Conservation (phyloP, 441 rosid genomes). For the Sinapis alba region DNA sequence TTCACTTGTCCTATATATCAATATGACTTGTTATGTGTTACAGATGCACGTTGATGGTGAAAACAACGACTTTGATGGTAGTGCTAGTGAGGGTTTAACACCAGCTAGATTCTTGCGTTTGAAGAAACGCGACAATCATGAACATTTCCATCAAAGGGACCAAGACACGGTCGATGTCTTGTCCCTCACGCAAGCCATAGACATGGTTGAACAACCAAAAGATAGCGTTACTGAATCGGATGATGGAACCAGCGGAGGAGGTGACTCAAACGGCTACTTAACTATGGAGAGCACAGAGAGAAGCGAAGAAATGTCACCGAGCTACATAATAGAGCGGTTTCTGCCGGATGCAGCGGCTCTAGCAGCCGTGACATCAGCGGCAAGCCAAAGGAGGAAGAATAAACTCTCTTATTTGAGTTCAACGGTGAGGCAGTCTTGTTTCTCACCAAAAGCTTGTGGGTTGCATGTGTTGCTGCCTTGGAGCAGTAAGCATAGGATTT, state of each 20-base stretch:
- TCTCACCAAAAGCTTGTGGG: constrained; percentile 67
- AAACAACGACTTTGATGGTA: constrained; percentile 29
- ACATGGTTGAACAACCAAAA: constrained; percentile 63
- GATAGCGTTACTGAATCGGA: constrained; percentile 36
- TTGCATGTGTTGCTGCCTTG: constrained; percentile 68
- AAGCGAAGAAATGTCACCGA: constrained; percentile 49
- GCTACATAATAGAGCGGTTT: constrained; percentile 76
- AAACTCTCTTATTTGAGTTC: constrained; percentile 41
- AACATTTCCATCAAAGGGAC: constrained; percentile 13
- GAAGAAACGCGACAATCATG: constrained; percentile 18
- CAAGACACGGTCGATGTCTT: constrained; percentile 56
- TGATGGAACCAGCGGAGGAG: constrained; percentile 34
- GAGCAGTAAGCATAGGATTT: constrained; percentile 70
- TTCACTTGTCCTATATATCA: too few relatives aligned
- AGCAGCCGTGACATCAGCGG: constrained; percentile 58
- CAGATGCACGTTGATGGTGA: constrained; percentile 27
- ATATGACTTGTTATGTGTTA: neutral
- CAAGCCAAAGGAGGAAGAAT: constrained; percentile 36
- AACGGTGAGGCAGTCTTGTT: constrained; percentile 36
- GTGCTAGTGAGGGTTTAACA: constrained; percentile 39
- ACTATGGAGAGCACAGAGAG: constrained; percentile 45
- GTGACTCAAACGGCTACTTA: constrained; percentile 40
- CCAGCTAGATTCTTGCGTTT: constrained; percentile 30
- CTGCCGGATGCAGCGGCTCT: constrained; percentile 84
- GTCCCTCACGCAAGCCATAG: constrained; percentile 85